Percentiles rank a stretch among this genome's conserved stretches.
Conservation (phyloP, 495 filamentous ascomycete genomes). For the Trichocladium antarcticum region DNA sequence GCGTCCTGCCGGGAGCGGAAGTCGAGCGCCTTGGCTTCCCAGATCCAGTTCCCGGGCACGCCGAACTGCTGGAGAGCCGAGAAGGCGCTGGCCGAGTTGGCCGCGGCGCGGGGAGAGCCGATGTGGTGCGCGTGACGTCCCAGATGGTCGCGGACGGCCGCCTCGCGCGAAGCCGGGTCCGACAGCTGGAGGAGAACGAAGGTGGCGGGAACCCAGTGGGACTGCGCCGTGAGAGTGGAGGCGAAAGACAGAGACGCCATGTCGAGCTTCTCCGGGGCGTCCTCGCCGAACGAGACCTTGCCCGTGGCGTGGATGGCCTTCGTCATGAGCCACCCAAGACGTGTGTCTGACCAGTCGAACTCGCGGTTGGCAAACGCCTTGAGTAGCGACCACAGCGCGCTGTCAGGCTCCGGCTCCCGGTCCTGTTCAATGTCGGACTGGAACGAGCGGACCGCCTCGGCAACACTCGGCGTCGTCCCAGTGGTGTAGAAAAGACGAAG, state of each 20-base stretch:
- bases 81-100: conserved; percentile 10
- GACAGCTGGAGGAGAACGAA: conserved; percentile 73
- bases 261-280: conserved; percentile 47
- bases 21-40: conserved; percentile 74
- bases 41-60: conserved; percentile 68
- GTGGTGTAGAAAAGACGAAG: conserved; percentile 78
- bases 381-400: conserved; percentile 75
- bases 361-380: conserved; percentile 58
- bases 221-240: conserved; percentile 54
- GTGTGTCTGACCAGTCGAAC: conserved; percentile 56
- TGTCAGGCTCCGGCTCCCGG: conserved; percentile 53
- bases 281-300: conserved; percentile 31
- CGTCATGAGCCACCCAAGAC: conserved; percentile 75
- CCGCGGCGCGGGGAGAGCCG: conserved; percentile 14
- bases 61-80: conserved; percentile 40
- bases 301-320: conserved; percentile 42
- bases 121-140: conserved; percentile 52
- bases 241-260: conserved; percentile 59
- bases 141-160: conserved; percentile 57
- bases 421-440: conserved; percentile 54
- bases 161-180: conserved; percentile 48
- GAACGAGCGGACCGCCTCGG: conserved; percentile 59
- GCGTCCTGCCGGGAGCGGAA: conserved; percentile 56
- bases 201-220: conserved; percentile 55
- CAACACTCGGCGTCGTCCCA: conserved; percentile 42